Base-by-base conservation (phyloP, 495 filamentous ascomycete genomes). In the Neurospora pannonica region DNA sequence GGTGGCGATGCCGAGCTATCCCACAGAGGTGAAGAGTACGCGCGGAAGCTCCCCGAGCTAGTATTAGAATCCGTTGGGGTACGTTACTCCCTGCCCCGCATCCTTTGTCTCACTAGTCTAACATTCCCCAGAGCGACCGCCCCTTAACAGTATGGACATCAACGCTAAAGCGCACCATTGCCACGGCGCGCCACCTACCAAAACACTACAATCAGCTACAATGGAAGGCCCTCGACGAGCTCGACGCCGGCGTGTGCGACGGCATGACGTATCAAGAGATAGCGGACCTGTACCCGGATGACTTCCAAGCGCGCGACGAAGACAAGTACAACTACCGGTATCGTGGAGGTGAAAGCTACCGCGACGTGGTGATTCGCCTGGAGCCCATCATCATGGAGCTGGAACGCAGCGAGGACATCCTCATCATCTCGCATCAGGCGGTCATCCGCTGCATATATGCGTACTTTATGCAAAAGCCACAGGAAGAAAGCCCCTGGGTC, bases 331-430 rank as follows among this genome's bases (percentile, higher is more conserved):
- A 99, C 84, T 99, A 99, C 83, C 94, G 96, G 71, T 99, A 99
- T 83, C 92, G 95, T 2, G 96, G 95, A 75, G 96, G 96, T 19
- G 96, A 99, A 84, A 95, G 92, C 74, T 99, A 99, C 82, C 93
- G 96, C 71, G 96, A 99, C 80, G 95, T 99, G 1, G 96, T 99
- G 34, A 98, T 98, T 75, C 93, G 96, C 2, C 90, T 99, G 0
- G 96, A 99, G 79, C 96, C 96, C 70, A 99, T 99, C 82, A 99
- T 99, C 85, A 99, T 99, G 96, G 96, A 99, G 78, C 86, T 99
- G 62, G 96, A 99, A 82, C 90, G 96, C 72, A 92, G 90, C 77
- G 96, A 98, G 81, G 95, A 99, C 78, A 97, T 99, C 75, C 91
- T 99, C 72, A 97, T 99, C 78, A 94, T 99, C 69, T 98, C 96